phyloP scores from a whole-genome alignment of 2,329 filamentous ascomycete species.

The Rutstroemia sp. region DNA sequence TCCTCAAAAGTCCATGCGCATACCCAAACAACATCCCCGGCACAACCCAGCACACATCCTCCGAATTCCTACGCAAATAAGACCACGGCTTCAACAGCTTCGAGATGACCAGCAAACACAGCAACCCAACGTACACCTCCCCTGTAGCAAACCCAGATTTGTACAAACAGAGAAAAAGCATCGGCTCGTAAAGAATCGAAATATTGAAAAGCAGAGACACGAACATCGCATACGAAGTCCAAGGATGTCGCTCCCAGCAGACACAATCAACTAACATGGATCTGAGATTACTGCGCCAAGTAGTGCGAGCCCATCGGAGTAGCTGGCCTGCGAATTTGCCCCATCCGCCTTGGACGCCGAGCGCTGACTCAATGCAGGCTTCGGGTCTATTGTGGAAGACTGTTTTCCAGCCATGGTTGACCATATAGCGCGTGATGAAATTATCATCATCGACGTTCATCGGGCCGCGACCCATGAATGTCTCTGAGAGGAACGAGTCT shows the following conservation, averaged over 20 bases:
- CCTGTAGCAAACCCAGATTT: neutral
- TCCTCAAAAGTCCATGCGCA: neutral
- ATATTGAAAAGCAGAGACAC: conserved; percentile 47
- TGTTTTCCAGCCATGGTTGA: conserved; percentile 43
- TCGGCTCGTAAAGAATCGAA: conserved; percentile 43
- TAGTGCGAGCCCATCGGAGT: conserved; percentile 50
- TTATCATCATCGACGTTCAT: conserved; percentile 55
- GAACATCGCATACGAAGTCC: conserved; percentile 50
- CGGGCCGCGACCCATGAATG: conserved; percentile 40
- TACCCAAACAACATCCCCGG: neutral
- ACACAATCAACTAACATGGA: conserved; percentile 35
- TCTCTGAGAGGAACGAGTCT: conserved; percentile 40
- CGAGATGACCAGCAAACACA: neutral
- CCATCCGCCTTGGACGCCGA: conserved; percentile 37
- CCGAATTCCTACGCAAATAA: neutral
- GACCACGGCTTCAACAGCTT: neutral
- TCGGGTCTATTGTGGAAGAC: conserved; percentile 45
- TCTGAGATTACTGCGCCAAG: conserved; percentile 47
- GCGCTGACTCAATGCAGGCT: conserved; percentile 42
- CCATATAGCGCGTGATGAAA: conserved; percentile 48
- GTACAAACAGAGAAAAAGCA: conserved; percentile 30
- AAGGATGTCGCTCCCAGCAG: conserved; percentile 39
- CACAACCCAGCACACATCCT: neutral
- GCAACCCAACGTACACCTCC: neutral
- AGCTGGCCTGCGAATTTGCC: conserved; percentile 45